Evolutionary conservation across 140 eudicot species (phyloP), one percentile per base, ranked within the genome.

Genomic region (Stevia rebaudiana): DNA sequence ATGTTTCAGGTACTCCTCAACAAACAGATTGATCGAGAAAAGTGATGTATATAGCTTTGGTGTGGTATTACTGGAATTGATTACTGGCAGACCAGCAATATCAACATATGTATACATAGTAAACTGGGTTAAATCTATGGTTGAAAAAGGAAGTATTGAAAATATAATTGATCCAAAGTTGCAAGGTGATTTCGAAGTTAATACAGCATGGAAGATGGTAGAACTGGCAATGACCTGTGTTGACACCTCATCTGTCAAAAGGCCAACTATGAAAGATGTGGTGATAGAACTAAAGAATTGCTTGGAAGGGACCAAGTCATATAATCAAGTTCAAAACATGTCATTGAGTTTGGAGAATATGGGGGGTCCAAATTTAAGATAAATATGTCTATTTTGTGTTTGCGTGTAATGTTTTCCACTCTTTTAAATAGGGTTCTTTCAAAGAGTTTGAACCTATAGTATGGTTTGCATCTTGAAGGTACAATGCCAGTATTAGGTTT

Each of bases 181-280:
- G 19, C 58, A 58, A 0, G 87, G 81, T 19, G 65, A 61, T 19
- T 78, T 30, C 28, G 78, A 59, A 35, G n/a, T 28, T 8, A 67
- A 73, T 52, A 68, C 78, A 12, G 82, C 57, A 0, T 67, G 79
- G 81, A 81, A 79, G 54, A 56, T 64, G 12, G 51, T 85, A 21
- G 86, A 77, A 35, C 4, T 74, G 18, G 84, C 89, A 21, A 55
- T 68, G 83, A 49, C 44, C 0, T 81, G 87, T 58, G 79, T 67
- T 10, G 62, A 49, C 9, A 25, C 10, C 24, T 44, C 41, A 11
- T 61, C 85, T 1, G 25, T 42, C 6, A 25, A 48, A 46, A 75
- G 92, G 43, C 92, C 85, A 36, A 72, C 70, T 63, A 81, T 84
- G 92, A 66, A 54, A 5, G 60, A 65, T 16, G 85, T 84, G 40